phyloP scores from a whole-genome alignment of 345 rosid genomes.

The Theobroma cacao region DNA sequence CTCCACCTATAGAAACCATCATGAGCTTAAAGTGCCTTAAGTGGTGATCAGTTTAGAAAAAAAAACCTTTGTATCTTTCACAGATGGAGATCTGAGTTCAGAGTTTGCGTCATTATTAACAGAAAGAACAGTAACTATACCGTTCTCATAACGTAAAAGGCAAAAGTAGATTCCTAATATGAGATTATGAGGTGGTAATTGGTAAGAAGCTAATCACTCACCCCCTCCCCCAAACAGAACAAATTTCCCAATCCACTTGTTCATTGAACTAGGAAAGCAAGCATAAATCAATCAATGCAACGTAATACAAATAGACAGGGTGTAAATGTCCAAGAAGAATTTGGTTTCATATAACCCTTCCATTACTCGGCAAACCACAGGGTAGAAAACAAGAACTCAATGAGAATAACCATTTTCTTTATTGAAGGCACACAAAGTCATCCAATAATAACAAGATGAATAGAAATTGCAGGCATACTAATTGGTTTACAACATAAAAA shows the following conservation, averaged over 20 bases:
- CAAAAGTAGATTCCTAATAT: neutral
- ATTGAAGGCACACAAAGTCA: neutral
- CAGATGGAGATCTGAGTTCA: neutral
- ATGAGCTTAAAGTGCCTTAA: neutral
- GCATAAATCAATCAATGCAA: neutral
- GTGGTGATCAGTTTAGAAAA: neutral
- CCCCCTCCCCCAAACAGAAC: neutral
- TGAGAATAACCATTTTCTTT: neutral
- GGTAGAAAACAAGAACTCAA: neutral
- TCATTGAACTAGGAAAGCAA: neutral
- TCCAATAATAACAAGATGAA: neutral
- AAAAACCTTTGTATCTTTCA: neutral
- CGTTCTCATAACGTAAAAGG: neutral
- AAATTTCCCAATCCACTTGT: no score
- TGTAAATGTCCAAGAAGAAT: neutral
- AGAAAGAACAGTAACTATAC: neutral
- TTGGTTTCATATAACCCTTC: neutral
- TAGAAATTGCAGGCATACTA: neutral
- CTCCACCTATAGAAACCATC: neutral
- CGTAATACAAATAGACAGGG: neutral
- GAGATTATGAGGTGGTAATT: neutral
- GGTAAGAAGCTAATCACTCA: neutral
- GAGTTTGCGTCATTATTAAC: neutral
- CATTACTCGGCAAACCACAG: neutral
- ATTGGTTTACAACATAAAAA: neutral